Percentiles rank a stretch among this genome's conserved stretches.
These are phyloP conservation scores for Mortierella sp. DNA, from an alignment of 371 early-diverging fungal genomes.

Conservation along the genomic window DNA sequence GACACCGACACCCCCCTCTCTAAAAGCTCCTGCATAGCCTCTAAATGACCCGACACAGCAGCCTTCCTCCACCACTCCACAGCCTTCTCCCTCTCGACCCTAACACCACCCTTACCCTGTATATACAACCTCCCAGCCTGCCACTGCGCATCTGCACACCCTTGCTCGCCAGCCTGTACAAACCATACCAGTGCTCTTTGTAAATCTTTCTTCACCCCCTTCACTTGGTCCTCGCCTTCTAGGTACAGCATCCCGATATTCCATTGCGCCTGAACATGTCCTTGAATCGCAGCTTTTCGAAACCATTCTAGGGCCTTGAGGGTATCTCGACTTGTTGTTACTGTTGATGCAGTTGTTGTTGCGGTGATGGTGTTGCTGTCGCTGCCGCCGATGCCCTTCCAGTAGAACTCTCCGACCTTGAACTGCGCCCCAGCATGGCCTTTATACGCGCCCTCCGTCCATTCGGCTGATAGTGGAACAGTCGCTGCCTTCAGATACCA, in stretches of 20 bases:
- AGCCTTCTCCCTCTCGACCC: background rate
- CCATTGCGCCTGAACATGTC: too few species aligned
- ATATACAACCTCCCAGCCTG: background rate
- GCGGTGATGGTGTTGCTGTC: background rate
- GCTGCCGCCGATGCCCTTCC: background rate
- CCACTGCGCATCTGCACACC: background rate
- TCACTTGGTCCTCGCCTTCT: too few species aligned
- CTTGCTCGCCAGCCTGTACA: background rate
- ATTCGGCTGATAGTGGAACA: too few species aligned
- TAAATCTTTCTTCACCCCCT: too few species aligned
- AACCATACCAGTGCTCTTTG: background rate
- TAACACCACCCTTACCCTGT: background rate
- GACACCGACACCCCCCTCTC: background rate
- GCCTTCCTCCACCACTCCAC: background rate
- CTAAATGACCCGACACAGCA: background rate
- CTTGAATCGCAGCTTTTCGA: too few species aligned
- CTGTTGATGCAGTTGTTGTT: too few species aligned
- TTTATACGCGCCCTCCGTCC: background rate
- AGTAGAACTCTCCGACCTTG: background rate
- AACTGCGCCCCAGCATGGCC: background rate
- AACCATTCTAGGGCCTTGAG: too few species aligned
- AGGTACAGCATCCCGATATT: too few species aligned
- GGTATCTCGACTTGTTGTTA: too few species aligned
- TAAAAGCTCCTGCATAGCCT: background rate
- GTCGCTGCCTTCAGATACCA: background rate